phyloP scores from a whole-genome alignment of 2,329 filamentous ascomycete genomes.

The Fonsecaea monophora region DNA sequence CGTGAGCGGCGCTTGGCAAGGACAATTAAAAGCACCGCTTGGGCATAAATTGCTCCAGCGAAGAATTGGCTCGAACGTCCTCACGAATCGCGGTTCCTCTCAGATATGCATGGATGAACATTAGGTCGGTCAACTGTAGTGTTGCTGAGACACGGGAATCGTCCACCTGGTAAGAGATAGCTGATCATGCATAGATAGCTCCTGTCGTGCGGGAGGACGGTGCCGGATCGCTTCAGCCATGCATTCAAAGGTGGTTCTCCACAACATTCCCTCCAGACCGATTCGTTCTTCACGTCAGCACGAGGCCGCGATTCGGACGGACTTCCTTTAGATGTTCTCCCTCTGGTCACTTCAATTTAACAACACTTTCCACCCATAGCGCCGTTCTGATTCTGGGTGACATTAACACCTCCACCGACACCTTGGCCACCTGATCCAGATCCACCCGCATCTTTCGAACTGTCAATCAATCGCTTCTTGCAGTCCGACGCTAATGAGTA shows the following conservation, averaged over 20 bases:
- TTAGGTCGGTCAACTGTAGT: neutral
- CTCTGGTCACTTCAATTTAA: slow-evolving; percentile 47
- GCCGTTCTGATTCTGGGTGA: slow-evolving; percentile 65
- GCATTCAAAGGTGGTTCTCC: neutral
- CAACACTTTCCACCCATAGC: slow-evolving; percentile 76
- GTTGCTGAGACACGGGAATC: neutral
- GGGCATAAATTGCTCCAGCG: neutral
- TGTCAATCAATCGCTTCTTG: slow-evolving; percentile 98
- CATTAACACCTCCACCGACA: slow-evolving; percentile 66
- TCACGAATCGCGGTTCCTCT: neutral
- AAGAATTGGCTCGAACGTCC: neutral
- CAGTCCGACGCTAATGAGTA: slow-evolving; percentile 94
- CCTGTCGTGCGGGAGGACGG: neutral
- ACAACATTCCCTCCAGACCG: neutral
- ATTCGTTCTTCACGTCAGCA: neutral
- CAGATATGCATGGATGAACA: neutral
- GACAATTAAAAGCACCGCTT: neutral
- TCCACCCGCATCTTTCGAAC: slow-evolving; percentile 63
- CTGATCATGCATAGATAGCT: neutral
- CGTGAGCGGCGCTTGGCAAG: neutral
- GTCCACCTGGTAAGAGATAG: neutral
- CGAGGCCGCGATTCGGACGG: neutral
- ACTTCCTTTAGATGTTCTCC: neutral
- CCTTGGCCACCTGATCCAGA: slow-evolving; percentile 16
- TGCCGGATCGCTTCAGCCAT: neutral